Evolutionary conservation across 441 rosid genomes (phyloP), one percentile per base, ranked within the genome.

Genomic region (Monsonia emarginata): DNA sequence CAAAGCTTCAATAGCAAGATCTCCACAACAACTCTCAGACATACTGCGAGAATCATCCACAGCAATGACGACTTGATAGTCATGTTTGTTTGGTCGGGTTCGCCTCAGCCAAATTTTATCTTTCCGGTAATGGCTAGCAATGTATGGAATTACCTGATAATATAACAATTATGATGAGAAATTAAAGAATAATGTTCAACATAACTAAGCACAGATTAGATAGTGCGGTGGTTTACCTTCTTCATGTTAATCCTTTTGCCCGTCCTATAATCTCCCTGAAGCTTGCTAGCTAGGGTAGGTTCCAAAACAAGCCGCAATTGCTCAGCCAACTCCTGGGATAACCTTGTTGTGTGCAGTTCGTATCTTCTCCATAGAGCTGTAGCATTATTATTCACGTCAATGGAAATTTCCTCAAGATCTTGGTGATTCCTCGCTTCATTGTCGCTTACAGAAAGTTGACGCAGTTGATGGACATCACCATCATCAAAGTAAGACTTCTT

Each of bases 231-330:
- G 9, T 26, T 63, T 69, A 88, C 96, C 91, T 86, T 94, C 79
- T 89, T 94, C 96, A 94, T 94, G 86, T 94, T 94, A 72, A 94
- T 88, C 72, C 96, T 75, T 80, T 94, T 91, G 63, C 99, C 99
- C 40, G 96, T 89, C 81, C 84, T 89, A 68, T 91, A 94, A 72
- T 94, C 99, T 27, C 97, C 99, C 75, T 84, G 94, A 59, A 94
- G 96, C 76, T 89, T 94, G 82, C 96, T 91, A 10, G 97, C 97
- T 36, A 88, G 72, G 16, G 95, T 91, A 36, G 97, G 97, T 81
- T 86, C 97, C 93, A 91, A 65, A 72, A 94, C 86, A 66, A 94
- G 96, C 26, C 97, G 92, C 74, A 94, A 75, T 59, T 88, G 99
- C 78, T 94, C 97, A 68, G 97, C 92, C 78, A 94, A 79, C 79